Evolutionary conservation across 225 moss, liverwort and hornwort genomes (phyloP), one percentile per base, ranked within the genome.

Genomic region (Asterella californica): DNA sequence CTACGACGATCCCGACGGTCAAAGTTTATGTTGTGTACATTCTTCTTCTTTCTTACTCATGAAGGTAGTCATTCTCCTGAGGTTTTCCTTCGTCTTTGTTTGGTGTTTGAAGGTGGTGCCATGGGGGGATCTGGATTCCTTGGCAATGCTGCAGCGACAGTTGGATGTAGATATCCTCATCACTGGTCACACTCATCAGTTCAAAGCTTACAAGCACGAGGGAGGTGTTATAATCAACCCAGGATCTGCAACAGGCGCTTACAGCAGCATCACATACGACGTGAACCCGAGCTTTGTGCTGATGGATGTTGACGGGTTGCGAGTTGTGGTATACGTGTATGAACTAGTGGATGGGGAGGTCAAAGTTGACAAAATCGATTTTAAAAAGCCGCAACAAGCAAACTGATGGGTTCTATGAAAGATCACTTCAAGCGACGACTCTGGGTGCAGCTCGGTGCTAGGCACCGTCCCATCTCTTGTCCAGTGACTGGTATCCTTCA

Each of bases 341-440:
- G 92, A 96, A 83, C 90, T 94, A 45, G 92, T 94, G 37, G 96
- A 94, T 76, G 96, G 96, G 0, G 96, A 94, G 76, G 96, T 96
- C 84, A 94, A 94, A 81, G 94, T 94, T 12, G 94, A 94, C 79
- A 94, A 94, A 86, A 94, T 94, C 42, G 92, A 94, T 79, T 94
- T 92, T 84, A 92, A 94, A 81, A 94, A 96, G 86, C 92, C 96
- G 61, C 92, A 94, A 87, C 79, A 81, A 80, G 34, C 46, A 67
- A 79, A 8, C 46, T 62, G 47, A 77, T 45, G 42, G 37, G 14
- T 11, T 74, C 53, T 49, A 10, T 54, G 32, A 53, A 33, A 53
- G 10, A 30, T 49, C 12, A 5, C 15, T 70, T 24, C 18, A 18
- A 67, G 36, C n/a, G 54, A n/a, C 14, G 32, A 12, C 38, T 42